phyloP scores from a whole-genome alignment of 192 early-diverging fungal genomes.

The Funneliformis mosseae region DNA sequence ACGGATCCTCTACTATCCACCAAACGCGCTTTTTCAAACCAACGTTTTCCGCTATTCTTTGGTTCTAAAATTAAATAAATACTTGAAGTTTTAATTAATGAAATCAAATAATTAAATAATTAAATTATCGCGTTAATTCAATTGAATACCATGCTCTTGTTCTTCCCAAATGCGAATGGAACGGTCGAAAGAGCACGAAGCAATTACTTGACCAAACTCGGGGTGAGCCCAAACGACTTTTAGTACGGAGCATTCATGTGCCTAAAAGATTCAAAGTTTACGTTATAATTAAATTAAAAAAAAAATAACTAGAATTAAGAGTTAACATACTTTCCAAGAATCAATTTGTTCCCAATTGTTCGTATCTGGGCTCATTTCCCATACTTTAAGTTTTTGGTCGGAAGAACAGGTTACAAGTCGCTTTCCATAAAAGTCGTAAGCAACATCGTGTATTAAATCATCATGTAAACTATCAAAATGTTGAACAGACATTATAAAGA shows the following conservation, averaged over 20 bases:
- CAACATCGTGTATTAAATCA: conserved; percentile 92
- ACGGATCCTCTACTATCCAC: conserved; percentile 73
- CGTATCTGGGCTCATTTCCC: conserved; percentile 75
- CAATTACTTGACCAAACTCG: conserved; percentile 92
- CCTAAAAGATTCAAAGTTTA: conserved; percentile 42
- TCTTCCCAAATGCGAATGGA: conserved; percentile 94
- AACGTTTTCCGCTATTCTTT: conserved; percentile 68
- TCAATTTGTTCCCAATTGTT: conserved; percentile 79
- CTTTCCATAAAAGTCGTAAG: conserved; percentile 92
- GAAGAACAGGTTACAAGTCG: conserved; percentile 86
- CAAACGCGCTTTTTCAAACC: conserved; percentile 63
- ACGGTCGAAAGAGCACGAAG: conserved; percentile 90
- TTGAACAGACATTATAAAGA: conserved; percentile 9
- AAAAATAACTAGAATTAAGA: background rate
- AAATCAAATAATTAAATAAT: background rate
- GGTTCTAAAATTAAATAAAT: conserved; percentile 38
- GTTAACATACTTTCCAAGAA: conserved; percentile 66
- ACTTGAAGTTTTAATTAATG: background rate
- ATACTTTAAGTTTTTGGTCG: conserved; percentile 93
- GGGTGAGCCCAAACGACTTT: conserved; percentile 95
- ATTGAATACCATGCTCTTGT: conserved; percentile 59
- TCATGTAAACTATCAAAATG: conserved; percentile 77
- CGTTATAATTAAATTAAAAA: background rate
- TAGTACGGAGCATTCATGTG: conserved; percentile 84
- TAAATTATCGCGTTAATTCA: background rate